phyloP scores from a whole-genome alignment of 2,329 filamentous ascomycete species.

The Penicillium sp. region DNA sequence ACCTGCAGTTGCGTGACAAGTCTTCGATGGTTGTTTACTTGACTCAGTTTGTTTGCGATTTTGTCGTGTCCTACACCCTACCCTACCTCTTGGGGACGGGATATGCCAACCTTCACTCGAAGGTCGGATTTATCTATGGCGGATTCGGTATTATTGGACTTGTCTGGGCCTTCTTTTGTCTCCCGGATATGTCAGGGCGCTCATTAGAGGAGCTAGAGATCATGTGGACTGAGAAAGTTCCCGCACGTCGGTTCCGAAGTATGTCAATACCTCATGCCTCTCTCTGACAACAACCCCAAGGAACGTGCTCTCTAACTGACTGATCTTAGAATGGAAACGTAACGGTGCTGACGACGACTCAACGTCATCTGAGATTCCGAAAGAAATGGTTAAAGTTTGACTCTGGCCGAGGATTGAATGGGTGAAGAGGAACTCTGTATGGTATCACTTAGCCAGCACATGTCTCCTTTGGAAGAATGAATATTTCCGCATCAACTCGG shows the following conservation, averaged over 20 bases:
- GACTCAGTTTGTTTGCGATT: constrained; percentile 9
- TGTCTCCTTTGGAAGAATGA: too few relatives aligned
- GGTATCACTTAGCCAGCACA: not conserved
- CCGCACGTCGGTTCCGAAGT: not conserved
- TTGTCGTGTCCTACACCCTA: not conserved
- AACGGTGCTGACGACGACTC: not conserved
- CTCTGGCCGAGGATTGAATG: not conserved
- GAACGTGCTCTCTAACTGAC: not conserved
- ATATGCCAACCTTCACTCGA: not conserved
- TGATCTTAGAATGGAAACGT: not conserved
- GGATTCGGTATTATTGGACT: not conserved
- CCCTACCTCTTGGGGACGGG: not conserved
- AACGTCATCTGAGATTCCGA: not conserved
- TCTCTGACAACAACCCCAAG: not conserved
- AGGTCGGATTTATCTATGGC: not conserved
- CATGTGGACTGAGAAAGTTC: not conserved
- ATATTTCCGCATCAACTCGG: not conserved
- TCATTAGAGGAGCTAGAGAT: not conserved
- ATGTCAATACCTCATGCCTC: not conserved
- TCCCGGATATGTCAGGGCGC: not conserved
- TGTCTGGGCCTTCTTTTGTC: not conserved
- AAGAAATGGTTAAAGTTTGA: not conserved
- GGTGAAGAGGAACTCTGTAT: not conserved
- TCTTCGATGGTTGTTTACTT: constrained; percentile 6
- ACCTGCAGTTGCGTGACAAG: constrained; percentile 9